phyloP scores from a whole-genome alignment of 768 basidiomycete genomes.

The Lyophyllum shimeji region DNA sequence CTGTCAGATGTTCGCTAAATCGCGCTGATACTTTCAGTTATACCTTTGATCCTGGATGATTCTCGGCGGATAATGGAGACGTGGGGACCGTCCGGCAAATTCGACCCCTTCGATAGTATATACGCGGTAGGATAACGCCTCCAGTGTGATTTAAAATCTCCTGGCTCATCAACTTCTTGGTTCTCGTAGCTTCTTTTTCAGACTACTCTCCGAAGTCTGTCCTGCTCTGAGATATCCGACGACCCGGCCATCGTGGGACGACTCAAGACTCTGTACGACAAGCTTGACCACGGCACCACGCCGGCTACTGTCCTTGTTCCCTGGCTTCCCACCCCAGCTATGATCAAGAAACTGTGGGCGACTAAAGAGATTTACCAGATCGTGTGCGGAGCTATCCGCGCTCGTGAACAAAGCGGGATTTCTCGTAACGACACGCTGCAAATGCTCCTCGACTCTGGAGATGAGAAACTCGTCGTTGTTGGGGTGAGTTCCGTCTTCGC shows the following conservation, averaged over 20 bases:
- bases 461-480: slow-evolving; percentile 66
- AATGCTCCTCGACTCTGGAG: slow-evolving; percentile 68
- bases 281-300: slow-evolving; percentile 68
- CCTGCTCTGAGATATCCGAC: slow-evolving; percentile 69
- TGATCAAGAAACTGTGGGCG: slow-evolving; percentile 67
- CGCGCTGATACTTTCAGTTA: slow-evolving; percentile 41
- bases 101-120: slow-evolving; percentile 72
- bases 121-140: slow-evolving; percentile 51
- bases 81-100: slow-evolving; percentile 63
- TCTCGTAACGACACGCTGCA: slow-evolving; percentile 68
- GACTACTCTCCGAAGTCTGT: slow-evolving; percentile 64
- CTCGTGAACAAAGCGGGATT: slow-evolving; percentile 56
- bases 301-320: slow-evolving; percentile 72
- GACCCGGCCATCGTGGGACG: slow-evolving; percentile 60
- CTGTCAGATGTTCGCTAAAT: slow-evolving; percentile 6
- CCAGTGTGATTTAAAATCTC: background rate
- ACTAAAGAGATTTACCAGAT: slow-evolving; percentile 80
- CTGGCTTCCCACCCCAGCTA: slow-evolving; percentile 74
- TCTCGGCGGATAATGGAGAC: slow-evolving; percentile 56
- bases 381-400: slow-evolving; percentile 52
- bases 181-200: slow-evolving; percentile 64
- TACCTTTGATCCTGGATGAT: slow-evolving; percentile 66
- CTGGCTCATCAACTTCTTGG: slow-evolving; percentile 7
- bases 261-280: slow-evolving; percentile 65
- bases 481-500: slow-evolving; percentile 53